Evolutionary conservation across 169 alveolate species (phyloP).

Genomic region (Eimeria maxima): DNA sequence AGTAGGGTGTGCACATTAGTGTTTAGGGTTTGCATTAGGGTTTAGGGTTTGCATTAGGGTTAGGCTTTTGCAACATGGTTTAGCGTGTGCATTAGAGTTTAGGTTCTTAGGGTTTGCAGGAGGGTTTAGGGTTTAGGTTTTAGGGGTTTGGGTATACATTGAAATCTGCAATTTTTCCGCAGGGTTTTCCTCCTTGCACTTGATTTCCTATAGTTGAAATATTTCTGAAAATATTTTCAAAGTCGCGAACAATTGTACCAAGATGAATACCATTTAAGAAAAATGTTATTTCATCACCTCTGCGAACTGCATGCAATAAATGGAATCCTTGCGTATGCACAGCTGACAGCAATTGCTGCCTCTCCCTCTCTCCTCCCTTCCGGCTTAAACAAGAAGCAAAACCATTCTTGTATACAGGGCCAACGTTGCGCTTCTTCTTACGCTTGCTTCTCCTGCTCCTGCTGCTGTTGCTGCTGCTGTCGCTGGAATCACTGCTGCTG

Average conservation of each 20-base stretch:
- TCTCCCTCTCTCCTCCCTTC: neutral
- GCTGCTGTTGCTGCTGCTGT: slow-evolving; percentile 52
- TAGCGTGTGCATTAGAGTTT: neutral
- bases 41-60: neutral
- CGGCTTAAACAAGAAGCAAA: neutral
- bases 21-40: neutral
- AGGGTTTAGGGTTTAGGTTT: slow-evolving; percentile 29
- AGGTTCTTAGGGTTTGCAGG: neutral
- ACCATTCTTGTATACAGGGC: neutral
- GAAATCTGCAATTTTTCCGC: neutral
- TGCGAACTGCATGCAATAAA: slow-evolving; percentile 3
- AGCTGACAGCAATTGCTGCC: slow-evolving; percentile 31
- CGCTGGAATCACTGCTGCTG: neutral
- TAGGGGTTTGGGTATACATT: neutral
- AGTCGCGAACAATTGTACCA: neutral
- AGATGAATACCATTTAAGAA: slow-evolving; percentile 11
- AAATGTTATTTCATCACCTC: neutral
- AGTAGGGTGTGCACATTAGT: neutral
- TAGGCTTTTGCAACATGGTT: neutral
- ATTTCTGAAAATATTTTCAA: neutral
- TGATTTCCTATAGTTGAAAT: neutral
- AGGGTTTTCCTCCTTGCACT: neutral
- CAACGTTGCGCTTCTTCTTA: neutral
- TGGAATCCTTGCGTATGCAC: slow-evolving; percentile 37
- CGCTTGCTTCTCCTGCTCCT: neutral